Percentiles rank a stretch among this genome's conserved stretches.
Conservation (phyloP, 192 early-diverging fungal genomes). For the Gonapodya prolifera region DNA sequence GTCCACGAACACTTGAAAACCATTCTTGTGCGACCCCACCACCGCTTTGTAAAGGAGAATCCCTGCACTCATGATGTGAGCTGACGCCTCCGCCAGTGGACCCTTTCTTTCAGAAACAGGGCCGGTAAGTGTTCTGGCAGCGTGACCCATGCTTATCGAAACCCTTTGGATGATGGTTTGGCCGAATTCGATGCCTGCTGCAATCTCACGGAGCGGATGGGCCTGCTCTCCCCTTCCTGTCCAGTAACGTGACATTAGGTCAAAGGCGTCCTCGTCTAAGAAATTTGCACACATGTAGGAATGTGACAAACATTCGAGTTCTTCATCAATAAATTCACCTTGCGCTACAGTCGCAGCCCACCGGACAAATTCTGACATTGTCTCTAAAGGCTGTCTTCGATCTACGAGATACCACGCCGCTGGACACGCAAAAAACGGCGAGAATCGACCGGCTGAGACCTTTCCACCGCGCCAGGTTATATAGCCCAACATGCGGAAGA, state of each 20-base stretch:
- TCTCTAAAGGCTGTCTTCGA: background rate
- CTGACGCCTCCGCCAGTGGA: background rate
- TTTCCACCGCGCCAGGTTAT: background rate
- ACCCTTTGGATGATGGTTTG: background rate
- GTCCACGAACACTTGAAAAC: background rate
- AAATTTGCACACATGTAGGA: background rate
- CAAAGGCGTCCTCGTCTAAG: background rate
- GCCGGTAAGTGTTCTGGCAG: background rate
- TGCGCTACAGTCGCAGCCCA: background rate
- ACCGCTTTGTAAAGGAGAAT: background rate
- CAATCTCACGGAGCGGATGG: background rate
- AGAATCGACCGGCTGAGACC: background rate
- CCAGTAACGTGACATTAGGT: background rate
- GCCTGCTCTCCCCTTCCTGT: background rate
- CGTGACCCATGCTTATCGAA: background rate
- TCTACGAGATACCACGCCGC: background rate
- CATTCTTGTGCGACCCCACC: background rate
- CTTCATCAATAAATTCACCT: background rate
- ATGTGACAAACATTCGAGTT: background rate
- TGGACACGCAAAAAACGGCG: background rate
- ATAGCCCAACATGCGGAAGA: background rate
- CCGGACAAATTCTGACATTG: background rate
- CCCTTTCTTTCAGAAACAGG: background rate
- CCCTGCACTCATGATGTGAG: background rate
- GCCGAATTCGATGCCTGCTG: background rate